Evolutionary conservation across 2,329 filamentous ascomycete species (phyloP), one percentile per base, ranked within the genome.

Genomic region (Mariannaea sp.): DNA sequence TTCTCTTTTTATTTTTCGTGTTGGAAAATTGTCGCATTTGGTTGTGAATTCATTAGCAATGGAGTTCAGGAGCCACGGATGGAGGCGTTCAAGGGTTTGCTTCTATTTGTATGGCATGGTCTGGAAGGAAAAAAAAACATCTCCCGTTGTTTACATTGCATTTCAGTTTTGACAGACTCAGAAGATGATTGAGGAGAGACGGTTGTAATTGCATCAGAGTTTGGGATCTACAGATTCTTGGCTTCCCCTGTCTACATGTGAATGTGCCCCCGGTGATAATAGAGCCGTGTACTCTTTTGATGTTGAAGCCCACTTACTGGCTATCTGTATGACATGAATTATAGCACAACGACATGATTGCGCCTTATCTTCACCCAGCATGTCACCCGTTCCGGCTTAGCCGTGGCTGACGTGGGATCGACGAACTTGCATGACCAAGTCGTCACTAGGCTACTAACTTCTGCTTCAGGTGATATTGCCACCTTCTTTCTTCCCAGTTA

Each of bases 41-140:
- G 22, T 44, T 36, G 32, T 41, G 30, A 20, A 48, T 43, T 27
- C 48, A 8, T 54, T 39, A 61, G 57, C 49, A 41, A 61, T 26
- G 61, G 63, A 46, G 63, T 58, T 57, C 45, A 19, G 56, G 47
- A 49, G 33, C 38, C 36, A 49, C 32, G 35, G 48, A 49, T 38
- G 41, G 32, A 49, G 56, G 48, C 16, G 38, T 16, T 27, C 41
- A 8, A 14, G 33, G 40, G 13, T 29, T 58, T 47, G 57, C 47
- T 62, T 45, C 12, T 27, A 36, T 24, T 59, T 32, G 46, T 40
- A 38, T 39, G 54, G 60, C 51, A 55, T 55, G 56, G 61, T 32
- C 26, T 44, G 60, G 61, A 65, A 60, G 61, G 56, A 54, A 61
- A 62, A 63, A 62, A 63, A 62, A 55, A 32, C 13, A 49, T 64